Evolutionary conservation across 306 rosid species (phyloP).

Genomic region (Carpinus viminea): DNA sequence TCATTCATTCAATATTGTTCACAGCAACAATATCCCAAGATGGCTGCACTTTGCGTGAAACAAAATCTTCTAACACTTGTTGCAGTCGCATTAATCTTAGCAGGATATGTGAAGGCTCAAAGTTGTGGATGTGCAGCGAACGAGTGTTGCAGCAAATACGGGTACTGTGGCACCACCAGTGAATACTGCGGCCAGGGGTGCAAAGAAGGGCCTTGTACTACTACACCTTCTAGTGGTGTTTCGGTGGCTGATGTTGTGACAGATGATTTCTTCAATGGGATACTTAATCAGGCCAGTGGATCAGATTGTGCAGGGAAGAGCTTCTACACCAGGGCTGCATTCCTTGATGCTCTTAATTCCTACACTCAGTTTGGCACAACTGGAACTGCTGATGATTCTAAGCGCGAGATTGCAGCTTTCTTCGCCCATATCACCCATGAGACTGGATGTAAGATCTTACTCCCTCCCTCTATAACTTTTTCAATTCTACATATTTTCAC

Average conservation of each 20-base stretch:
- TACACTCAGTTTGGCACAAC: slow-evolving; percentile 43
- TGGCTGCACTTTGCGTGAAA: slow-evolving; percentile 1
- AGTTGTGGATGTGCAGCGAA: slow-evolving; percentile 61
- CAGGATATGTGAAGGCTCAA: slow-evolving; percentile 27
- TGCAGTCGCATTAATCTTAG: slow-evolving; percentile 13
- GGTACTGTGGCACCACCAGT: slow-evolving; percentile 54
- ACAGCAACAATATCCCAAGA: not conserved
- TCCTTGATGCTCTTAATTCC: slow-evolving; percentile 53
- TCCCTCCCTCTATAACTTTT: not conserved
- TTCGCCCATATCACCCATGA: slow-evolving; percentile 85
- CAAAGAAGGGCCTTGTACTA: slow-evolving; percentile 52
- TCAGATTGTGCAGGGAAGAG: slow-evolving; percentile 53
- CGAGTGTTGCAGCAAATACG: slow-evolving; percentile 63
- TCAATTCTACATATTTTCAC: not conserved
- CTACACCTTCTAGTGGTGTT: slow-evolving; percentile 24
- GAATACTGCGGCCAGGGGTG: slow-evolving; percentile 70
- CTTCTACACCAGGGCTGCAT: slow-evolving; percentile 53
- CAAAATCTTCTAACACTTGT: not conserved
- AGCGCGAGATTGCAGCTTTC: slow-evolving; percentile 82
- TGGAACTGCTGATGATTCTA: slow-evolving; percentile 53
- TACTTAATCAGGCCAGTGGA: slow-evolving; percentile 44
- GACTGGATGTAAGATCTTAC: slow-evolving; percentile 59
- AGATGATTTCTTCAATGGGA: slow-evolving; percentile 45
- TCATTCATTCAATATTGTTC: not conserved
- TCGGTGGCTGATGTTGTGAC: slow-evolving; percentile 60